Evolutionary conservation across 768 basidiomycete genomes (phyloP).

Genomic region (Clitopilus hobsonii): DNA sequence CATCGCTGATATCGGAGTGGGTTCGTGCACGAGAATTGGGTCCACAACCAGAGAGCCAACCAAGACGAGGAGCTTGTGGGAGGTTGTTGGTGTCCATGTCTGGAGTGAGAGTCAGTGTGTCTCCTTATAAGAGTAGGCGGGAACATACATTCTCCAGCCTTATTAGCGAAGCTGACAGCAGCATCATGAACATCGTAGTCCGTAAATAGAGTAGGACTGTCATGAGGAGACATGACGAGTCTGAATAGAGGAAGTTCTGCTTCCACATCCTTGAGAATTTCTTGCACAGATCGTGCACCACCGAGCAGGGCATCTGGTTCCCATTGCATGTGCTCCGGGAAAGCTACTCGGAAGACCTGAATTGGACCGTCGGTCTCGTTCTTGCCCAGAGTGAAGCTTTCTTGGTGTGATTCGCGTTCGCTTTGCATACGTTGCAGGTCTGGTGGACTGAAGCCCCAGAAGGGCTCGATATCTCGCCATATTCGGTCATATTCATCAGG

Average conservation of each 20-base stretch:
- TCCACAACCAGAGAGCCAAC: conserved; percentile 20
- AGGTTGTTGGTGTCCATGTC: conserved; percentile 12
- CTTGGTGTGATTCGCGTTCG: conserved; percentile 22
- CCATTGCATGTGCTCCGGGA: conserved; percentile 9
- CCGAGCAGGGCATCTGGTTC: conserved; percentile 12
- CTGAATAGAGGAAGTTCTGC: conserved; percentile 30
- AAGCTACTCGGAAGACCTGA: conserved; percentile 11
- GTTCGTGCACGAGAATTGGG: conserved; percentile 19
- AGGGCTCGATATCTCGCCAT: conserved; percentile 33
- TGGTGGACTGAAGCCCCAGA: conserved; percentile 33
- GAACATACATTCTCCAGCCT: conserved; percentile 8
- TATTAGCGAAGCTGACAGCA: conserved; percentile 11
- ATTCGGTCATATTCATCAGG: conserved; percentile 56
- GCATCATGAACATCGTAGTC: conserved; percentile 13
- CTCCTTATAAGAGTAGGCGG: not conserved
- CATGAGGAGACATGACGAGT: conserved; percentile 30
- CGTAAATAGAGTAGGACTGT: conserved; percentile 23
- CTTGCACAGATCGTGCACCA: conserved; percentile 14
- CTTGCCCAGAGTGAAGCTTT: conserved; percentile 32
- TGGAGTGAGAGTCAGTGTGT: conserved; percentile 1
- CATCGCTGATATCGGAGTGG: conserved; percentile 8
- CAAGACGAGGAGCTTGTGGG: conserved; percentile 5
- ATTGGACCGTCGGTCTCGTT: conserved; percentile 6
- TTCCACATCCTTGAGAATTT: conserved; percentile 24
- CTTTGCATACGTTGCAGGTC: conserved; percentile 22